Evolutionary conservation across 331 rosid genomes (phyloP).

Genomic region (Rhamnella rubrinervis): DNA sequence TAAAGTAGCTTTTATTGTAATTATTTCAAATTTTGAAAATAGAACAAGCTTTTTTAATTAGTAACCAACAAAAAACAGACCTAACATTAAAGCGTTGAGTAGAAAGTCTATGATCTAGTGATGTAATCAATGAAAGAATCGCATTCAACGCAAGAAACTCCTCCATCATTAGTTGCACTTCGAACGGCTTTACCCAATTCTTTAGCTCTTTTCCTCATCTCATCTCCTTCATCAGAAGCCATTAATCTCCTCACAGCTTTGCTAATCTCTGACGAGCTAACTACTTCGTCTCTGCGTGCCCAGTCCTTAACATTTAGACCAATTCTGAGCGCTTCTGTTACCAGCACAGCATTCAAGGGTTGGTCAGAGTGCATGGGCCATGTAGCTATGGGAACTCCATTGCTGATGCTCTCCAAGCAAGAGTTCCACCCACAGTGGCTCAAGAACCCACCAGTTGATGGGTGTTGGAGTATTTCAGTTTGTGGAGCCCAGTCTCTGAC

Average conservation of each 20-base stretch:
- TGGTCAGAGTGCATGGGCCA: background rate
- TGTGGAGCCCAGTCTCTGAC: background rate
- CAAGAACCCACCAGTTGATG: background rate
- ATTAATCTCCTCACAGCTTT: background rate
- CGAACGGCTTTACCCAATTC: background rate
- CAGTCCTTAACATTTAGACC: background rate
- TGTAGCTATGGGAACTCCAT: background rate
- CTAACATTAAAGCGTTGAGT: no score
- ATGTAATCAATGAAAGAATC: no score
- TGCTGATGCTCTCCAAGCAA: background rate
- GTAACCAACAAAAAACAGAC: no score
- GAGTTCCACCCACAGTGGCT: background rate
- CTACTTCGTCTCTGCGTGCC: background rate
- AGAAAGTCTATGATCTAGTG: no score
- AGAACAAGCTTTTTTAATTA: no score
- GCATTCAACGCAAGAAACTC: background rate
- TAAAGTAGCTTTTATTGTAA: no score
- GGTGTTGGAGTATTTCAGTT: background rate
- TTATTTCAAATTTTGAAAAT: no score
- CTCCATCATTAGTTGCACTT: background rate
- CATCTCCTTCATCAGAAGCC: background rate
- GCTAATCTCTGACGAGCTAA: background rate
- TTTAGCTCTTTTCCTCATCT: background rate
- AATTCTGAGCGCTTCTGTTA: background rate
- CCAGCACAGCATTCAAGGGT: background rate